Base-by-base conservation (phyloP, 148 eudicot genomes). In the Dianthus caryophyllus region DNA sequence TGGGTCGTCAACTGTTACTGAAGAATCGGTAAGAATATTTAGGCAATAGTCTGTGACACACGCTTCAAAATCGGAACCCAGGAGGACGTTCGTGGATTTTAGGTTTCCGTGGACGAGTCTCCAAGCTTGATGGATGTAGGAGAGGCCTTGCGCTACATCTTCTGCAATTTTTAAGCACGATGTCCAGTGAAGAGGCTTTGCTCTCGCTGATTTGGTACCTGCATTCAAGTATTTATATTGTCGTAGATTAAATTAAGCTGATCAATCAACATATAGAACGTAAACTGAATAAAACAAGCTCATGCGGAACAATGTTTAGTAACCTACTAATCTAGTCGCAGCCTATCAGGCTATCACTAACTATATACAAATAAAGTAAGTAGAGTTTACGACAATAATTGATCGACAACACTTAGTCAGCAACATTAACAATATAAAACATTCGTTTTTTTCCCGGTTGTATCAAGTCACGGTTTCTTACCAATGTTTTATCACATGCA, bases 161-260 rank as follows among this genome's bases (percentile, higher is more conserved):
- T 89, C 96, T 48, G 96, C 89, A 76, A 89, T 89, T 74, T 89
- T 89, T 65, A 89, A 64, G 78, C 96, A 89, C 55, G 96, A 89
- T 27, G 96, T 89, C 96, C 96, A 89, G 69, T 89, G 96, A 22
- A 89, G 79, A 15, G 96, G 96, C 61, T 82, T 89, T 43, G 96
- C 82, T 66, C 83, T 80, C 58, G 86, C 61, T 68, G 92, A 87
- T 77, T 83, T 87, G 9, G 90, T 74, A 67, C 86, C 96, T 87
- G 81, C 46, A 65, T 29, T 50, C 11, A 38, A 0, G 53, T 56
- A 21, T 27, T 2, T 46, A 33, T 60, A n/a, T n/a, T n/a, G n/a
- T n/a, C n/a, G n/a, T n/a, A n/a, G n/a, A n/a, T n/a, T n/a, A n/a
- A n/a, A n/a, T n/a, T n/a, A n/a, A 41, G 12, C 44, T 1, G 6